Base-by-base conservation (phyloP, 164 flowering plant genomes). In the Cinnamomum micranthum region DNA sequence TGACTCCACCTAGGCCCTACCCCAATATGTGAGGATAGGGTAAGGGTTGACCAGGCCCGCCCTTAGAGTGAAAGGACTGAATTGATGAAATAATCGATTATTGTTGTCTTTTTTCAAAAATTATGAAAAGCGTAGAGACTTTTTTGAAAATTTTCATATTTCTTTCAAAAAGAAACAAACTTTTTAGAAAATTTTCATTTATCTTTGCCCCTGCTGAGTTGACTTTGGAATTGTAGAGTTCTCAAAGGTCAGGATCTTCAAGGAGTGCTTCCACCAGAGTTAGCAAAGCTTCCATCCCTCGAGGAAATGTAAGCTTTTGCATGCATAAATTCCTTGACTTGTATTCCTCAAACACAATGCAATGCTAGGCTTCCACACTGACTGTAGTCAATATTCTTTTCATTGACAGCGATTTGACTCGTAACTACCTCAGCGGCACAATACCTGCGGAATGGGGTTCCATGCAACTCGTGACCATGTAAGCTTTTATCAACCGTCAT, bases 371-470 rank as follows among this genome's bases (percentile, higher is more conserved):
- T 28, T 11, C 24, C 28, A 33, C 41, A 33, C 41, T 5, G 41
- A 33, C 59, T 63, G 9, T 63, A n/a, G 22, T 24, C 27, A n/a
- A n/a, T 63, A 11, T 24, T 63, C 25, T 24, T 63, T 14, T 63
- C 14, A n/a, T n/a, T 24, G 13, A n/a, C 81, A 92, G 97, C 75
- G 91, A 88, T 85, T 76, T 92, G 63, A 76, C 85, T 7, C 81
- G 83, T 69, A 92, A 91, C 81, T 87, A 82, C 78, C 89, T 92
- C 19, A 84, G 51, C 66, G 95, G 97, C 13, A 72, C 88, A 51
- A 88, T 92, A 67, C 97, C 95, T 20, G 63, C 6, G 4, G 85
- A 83, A 81, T 92, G 94, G 95, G 88, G 81, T 69, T 76, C 88
- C 14, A 50, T 79, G 75, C 78, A 0, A 33, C 41, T 90, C 73